These are phyloP conservation scores for Guillardia theta DNA, from an alignment of 78 protist genomes.

Conservation along the genomic window DNA sequence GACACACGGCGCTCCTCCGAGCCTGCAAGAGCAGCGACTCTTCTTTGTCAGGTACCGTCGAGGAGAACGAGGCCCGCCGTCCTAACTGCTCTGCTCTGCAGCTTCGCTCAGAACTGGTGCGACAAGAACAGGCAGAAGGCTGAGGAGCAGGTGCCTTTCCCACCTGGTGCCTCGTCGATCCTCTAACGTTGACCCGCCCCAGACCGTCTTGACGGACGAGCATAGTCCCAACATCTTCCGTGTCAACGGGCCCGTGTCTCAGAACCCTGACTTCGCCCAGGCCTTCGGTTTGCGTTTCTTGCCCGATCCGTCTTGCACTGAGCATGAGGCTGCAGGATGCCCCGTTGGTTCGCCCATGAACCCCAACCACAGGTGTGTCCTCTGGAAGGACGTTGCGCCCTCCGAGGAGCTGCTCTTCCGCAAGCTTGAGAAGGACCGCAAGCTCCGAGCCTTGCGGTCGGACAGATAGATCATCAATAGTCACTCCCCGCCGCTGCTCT, in stretches of 20 bases:
- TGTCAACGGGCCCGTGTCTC: conserved; percentile 23
- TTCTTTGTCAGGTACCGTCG: not conserved
- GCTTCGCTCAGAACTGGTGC: conserved; percentile 31
- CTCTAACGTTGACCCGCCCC: too few species aligned
- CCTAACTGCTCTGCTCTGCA: too few species aligned
- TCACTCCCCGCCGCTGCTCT: too few species aligned
- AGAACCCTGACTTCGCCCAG: not conserved
- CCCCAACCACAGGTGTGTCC: not conserved
- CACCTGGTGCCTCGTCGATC: too few species aligned
- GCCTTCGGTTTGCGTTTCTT: not conserved
- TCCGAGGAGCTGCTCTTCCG: not conserved
- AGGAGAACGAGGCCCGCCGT: too few species aligned
- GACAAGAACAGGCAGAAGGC: not conserved
- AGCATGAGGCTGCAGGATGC: not conserved
- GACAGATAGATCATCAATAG: too few species aligned
- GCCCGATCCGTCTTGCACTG: not conserved
- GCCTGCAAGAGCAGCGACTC: not conserved
- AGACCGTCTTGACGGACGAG: not conserved
- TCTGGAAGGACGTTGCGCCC: not conserved
- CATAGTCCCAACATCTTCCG: conserved; percentile 22
- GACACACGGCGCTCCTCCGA: too few species aligned
- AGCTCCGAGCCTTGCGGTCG: too few species aligned
- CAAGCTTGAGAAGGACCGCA: too few species aligned
- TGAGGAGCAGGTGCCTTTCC: not conserved
- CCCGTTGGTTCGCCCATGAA: conserved; percentile 5